Conservation (phyloP, 495 filamentous ascomycete species). For the Symbiotaphrina buchneri region DNA sequence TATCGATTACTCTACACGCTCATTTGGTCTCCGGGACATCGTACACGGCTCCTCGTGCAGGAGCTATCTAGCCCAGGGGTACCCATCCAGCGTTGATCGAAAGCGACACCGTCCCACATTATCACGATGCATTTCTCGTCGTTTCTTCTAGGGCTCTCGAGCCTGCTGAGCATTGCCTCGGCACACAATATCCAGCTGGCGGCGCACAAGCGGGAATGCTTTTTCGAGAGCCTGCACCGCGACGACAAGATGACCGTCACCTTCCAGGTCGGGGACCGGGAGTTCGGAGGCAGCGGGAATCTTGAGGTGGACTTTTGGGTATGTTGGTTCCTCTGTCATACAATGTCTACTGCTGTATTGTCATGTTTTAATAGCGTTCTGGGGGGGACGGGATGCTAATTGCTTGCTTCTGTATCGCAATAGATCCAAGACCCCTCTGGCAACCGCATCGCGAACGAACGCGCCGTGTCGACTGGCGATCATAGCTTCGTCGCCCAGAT, state of each 20-base stretch:
- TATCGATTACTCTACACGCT: too few relatives aligned
- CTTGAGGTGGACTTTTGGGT: constrained; percentile 98
- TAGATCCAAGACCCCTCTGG: constrained; percentile 69
- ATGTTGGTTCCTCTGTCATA: constrained; percentile 12
- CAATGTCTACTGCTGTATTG: not conserved
- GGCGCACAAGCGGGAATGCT: constrained; percentile 84
- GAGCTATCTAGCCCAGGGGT: too few relatives aligned
- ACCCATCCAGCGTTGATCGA: too few relatives aligned
- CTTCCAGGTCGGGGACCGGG: constrained; percentile 92
- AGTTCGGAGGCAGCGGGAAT: constrained; percentile 88
- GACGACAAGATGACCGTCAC: constrained; percentile 98
- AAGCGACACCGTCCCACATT: constrained; percentile 21
- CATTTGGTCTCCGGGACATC: too few relatives aligned
- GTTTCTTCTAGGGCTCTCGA: constrained; percentile 35
- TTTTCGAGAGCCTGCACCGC: constrained; percentile 78
- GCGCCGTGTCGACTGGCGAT: constrained; percentile 66
- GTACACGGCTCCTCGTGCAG: too few relatives aligned
- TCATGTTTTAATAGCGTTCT: constrained; percentile 1
- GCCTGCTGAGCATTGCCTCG: constrained; percentile 34
- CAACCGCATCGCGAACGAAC: constrained; percentile 55
- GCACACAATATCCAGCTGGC: constrained; percentile 92
- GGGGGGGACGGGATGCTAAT: not conserved
- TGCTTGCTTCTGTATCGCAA: constrained; percentile 4
- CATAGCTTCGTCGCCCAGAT: constrained; percentile 69
- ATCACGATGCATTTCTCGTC: constrained; percentile 30